Evolutionary conservation across 257 asterid species (phyloP), one percentile per base, ranked within the genome.

Genomic region (Scutellaria baicalensis): DNA sequence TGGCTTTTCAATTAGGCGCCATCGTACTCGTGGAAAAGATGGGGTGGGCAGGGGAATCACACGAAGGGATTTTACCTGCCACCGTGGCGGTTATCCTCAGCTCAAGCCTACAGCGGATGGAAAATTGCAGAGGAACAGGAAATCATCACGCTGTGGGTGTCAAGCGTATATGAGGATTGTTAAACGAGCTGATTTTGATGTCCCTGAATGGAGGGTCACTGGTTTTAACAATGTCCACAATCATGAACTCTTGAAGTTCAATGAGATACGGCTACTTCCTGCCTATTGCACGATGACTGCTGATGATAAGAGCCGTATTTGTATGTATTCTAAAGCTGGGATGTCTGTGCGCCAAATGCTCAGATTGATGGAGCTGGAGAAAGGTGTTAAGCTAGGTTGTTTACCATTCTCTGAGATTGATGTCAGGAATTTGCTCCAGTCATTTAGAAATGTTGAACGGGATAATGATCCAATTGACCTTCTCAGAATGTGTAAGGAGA

Each of bases 1-100:
- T 68, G 92, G 91, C 50, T 83, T 83, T 72, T 83, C 89, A 38
- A 81, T 86, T 48, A 81, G 88, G 64, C 91, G 88, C 42, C 88
- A 85, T 16, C 80, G 88, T 0, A 85, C 87, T 6, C 83, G 85
- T 54, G 88, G 88, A 8, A 83, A 83, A 77, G 91, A 83, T 54
- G 88, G 89, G 38, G 88, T 81, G 2, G 88, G 89, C 36, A 83
- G 79, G 72, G 92, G 92, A 44, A 77, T 86, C 49, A 86, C 92
- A 2, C 78, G 92, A 50, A 55, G 92, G 64, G 86, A 86, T 70
- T 86, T 86, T 48, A 80, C 87, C 35, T 86, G 92, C 74, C 92
- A 86, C 62, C 84, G 92, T 57, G 87, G 87, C 39, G 89, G 92
- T 21, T 81, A 77, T 71, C 82, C 92, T 0, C 92, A 75, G 77